Percentiles rank a stretch among this genome's conserved stretches.
Conservation (phyloP, 2,329 filamentous ascomycete genomes). For the Sclerotinia minor region DNA sequence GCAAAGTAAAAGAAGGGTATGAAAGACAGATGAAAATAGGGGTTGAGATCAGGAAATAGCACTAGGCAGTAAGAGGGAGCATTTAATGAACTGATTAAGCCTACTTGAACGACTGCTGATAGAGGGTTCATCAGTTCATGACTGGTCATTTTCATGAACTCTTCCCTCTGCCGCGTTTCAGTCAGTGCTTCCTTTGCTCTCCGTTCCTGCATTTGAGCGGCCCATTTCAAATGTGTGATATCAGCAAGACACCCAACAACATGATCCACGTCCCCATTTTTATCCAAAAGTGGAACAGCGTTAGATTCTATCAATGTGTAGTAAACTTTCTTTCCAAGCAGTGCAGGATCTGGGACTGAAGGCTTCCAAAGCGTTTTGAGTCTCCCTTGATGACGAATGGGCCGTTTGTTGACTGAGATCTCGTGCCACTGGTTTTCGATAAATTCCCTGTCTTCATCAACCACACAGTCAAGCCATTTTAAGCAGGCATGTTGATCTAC, state of each 20-base stretch:
- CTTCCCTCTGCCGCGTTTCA: conserved; percentile 68
- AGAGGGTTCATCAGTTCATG: conserved; percentile 18
- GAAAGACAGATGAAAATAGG: too few species aligned
- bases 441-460: conserved; percentile 3
- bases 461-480: not conserved
- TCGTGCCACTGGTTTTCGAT: not conserved
- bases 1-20: too few species aligned
- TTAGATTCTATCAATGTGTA: not conserved
- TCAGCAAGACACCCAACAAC: conserved; percentile 34
- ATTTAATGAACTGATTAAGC: too few species aligned
- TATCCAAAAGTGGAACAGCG: conserved; percentile 9
- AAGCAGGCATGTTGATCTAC: not conserved
- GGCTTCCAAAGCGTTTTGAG: conserved; percentile 12
- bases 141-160: conserved; percentile 73
- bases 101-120: conserved; percentile 49
- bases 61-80: too few species aligned
- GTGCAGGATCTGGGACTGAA: not conserved
- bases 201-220: conserved; percentile 32
- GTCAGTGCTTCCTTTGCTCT: conserved; percentile 54
- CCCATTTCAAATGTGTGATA: conserved; percentile 17
- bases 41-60: too few species aligned
- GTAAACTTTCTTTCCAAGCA: conserved; percentile 5
- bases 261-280: conserved; percentile 29
- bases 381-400: conserved; percentile 2
- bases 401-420: not conserved